phyloP scores from a whole-genome alignment of 768 basidiomycete genomes.

The Podaxis mareebaensis region DNA sequence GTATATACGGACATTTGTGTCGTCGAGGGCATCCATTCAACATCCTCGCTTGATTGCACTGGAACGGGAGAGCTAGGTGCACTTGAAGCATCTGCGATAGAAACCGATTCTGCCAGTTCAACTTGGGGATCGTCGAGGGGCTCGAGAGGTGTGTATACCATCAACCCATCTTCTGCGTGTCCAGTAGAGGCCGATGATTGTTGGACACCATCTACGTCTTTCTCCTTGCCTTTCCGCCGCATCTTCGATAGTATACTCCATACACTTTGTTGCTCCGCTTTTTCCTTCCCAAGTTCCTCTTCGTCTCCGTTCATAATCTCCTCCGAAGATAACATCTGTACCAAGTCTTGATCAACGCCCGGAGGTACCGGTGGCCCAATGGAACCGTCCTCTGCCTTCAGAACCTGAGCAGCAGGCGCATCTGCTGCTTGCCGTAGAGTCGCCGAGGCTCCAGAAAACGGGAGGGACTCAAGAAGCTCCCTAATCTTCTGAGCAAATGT shows the following conservation, averaged over 20 bases:
- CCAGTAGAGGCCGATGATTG: slow-evolving; percentile 20
- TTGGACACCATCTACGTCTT: slow-evolving; percentile 22
- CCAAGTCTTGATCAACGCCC: slow-evolving; percentile 47
- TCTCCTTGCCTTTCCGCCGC: slow-evolving; percentile 18
- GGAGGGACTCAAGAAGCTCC: slow-evolving; percentile 37
- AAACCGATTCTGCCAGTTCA: slow-evolving; percentile 67
- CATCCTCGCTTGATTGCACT: slow-evolving; percentile 30
- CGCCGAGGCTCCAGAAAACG: slow-evolving; percentile 29
- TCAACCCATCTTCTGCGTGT: slow-evolving; percentile 56
- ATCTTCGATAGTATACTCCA: slow-evolving; percentile 60
- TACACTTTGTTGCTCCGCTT: slow-evolving; percentile 43
- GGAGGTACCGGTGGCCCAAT: slow-evolving; percentile 39
- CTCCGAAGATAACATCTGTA: slow-evolving; percentile 56
- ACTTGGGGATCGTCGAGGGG: slow-evolving; percentile 63
- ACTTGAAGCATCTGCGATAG: slow-evolving; percentile 28
- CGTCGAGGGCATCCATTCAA: slow-evolving; percentile 70
- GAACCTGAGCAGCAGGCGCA: slow-evolving; percentile 17
- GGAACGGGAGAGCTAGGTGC: slow-evolving; percentile 15
- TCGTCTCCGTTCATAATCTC: slow-evolving; percentile 63
- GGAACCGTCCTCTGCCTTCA: slow-evolving; percentile 24
- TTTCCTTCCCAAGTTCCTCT: slow-evolving; percentile 21
- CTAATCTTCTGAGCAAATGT: slow-evolving; percentile 39
- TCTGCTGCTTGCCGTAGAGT: slow-evolving; percentile 19
- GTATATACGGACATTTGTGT: slow-evolving; percentile 74
- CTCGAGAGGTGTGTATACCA: slow-evolving; percentile 75